phyloP scores from a whole-genome alignment of 768 basidiomycete genomes.

The Melanogaster broomeanus region DNA sequence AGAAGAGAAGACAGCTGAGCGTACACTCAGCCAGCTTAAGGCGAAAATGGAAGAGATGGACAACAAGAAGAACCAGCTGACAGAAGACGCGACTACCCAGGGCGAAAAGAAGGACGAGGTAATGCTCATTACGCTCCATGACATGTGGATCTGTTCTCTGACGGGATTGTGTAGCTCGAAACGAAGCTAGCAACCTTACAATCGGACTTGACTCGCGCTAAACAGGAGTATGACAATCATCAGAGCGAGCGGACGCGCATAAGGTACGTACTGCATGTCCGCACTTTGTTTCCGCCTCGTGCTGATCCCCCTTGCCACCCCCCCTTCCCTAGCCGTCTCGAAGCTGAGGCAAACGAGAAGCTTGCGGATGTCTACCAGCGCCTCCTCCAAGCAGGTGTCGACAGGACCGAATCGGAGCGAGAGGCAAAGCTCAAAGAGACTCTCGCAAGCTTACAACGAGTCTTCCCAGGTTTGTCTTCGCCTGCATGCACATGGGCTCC shows the following conservation, averaged over 20 bases:
- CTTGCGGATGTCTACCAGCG: constrained; percentile 80
- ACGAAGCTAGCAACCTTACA: constrained; percentile 56
- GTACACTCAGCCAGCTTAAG: constrained; percentile 63
- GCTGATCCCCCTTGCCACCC: background rate
- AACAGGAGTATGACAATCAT: constrained; percentile 81
- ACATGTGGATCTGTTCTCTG: background rate
- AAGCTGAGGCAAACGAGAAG: constrained; percentile 91
- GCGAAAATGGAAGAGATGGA: constrained; percentile 70
- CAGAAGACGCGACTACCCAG: constrained; percentile 52
- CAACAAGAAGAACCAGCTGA: constrained; percentile 55
- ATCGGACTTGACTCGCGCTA: constrained; percentile 60
- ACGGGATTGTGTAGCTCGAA: constrained; percentile 46
- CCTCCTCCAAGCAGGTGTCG: constrained; percentile 87
- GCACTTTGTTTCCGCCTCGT: background rate
- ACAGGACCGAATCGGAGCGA: constrained; percentile 82
- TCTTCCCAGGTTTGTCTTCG: constrained; percentile 74
- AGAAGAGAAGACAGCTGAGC: constrained; percentile 74
- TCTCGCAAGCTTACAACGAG: constrained; percentile 75
- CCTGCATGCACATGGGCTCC: background rate
- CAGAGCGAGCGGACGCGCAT: constrained; percentile 83
- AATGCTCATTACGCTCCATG: constrained; percentile 8
- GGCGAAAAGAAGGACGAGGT: constrained; percentile 62
- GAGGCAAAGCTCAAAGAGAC: constrained; percentile 87
- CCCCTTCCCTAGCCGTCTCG: constrained; percentile 65
- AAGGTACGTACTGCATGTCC: constrained; percentile 43